Evolutionary conservation across 1,284 basidiomycete species (phyloP), one percentile per base, ranked within the genome.

Genomic region (Inonotus obliquus): DNA sequence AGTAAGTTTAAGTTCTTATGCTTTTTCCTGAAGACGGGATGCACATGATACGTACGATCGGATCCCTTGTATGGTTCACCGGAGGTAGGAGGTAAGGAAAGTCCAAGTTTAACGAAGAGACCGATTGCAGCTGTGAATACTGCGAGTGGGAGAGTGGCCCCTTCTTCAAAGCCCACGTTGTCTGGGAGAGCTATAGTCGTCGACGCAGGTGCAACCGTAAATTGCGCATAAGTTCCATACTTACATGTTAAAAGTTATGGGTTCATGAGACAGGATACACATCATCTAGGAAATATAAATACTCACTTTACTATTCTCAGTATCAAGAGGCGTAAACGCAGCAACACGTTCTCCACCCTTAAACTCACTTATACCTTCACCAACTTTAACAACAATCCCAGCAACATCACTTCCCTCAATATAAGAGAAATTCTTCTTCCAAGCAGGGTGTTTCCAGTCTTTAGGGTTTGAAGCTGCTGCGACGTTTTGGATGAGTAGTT

Each of bases 71-170:
- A 49, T 14, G 19, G 25, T 23, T 54, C 54, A 39, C 57, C 57
- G 4, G 57, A 37, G 13, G 59, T 63, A 17, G 59, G 54, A 13
- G 64, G 62, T 45, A 57, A 35, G 44, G 68, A 65, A 0, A 72
- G 47, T 1, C 62, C 59, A 6, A 74, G 65, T 45, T 64, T 65
- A 39, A 65, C 64, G 63, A 69, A 72, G 25, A 73, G 65, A 2
- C 71, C 74, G 39, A 73, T 69, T 19, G 67, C 70, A n/a, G 73
- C 74, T 4, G 74, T 75, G 62, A 69, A 68, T 54, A 70, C 67
- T 3, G 72, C 70, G 9, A 74, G 67, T 2, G 74, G 73, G 0
- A 74, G 54, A 0, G 72, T 73, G 2, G 70, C 66, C 0, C 71
- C 74, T 9, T 72, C 68, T 44, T 75, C 74, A 57, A 74, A 70